These are phyloP conservation scores for Wickerhamiella galacta DNA, from an alignment of 805 yeast genomes.

Conservation along the genomic window DNA sequence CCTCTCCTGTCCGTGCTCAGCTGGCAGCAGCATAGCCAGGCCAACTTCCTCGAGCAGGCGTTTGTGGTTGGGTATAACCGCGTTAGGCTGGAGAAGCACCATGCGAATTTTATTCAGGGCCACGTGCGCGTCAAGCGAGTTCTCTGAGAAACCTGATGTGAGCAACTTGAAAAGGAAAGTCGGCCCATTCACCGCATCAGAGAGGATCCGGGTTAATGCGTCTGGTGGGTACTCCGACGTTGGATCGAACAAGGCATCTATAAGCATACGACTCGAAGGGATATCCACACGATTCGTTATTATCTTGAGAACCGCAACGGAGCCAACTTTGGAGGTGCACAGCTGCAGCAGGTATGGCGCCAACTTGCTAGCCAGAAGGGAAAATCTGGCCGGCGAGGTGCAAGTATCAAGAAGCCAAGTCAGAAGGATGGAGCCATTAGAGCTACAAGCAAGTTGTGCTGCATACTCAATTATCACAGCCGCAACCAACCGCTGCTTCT, in stretches of 20 bases:
- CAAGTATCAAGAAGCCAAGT: conserved; percentile 90
- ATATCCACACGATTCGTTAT: conserved; percentile 54
- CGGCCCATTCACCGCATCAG: conserved; percentile 54
- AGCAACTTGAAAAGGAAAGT: conserved; percentile 66
- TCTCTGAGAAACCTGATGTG: conserved; percentile 45
- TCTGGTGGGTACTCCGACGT: conserved; percentile 25
- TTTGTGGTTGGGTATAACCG: conserved; percentile 49
- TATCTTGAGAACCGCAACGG: conserved; percentile 59
- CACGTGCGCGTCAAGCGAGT: conserved; percentile 37
- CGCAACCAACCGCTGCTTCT: conserved; percentile 56
- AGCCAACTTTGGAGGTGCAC: conserved; percentile 71
- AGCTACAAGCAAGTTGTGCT: conserved; percentile 61
- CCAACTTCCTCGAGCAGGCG: conserved; percentile 89
- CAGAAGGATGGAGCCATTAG: conserved; percentile 74
- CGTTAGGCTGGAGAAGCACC: conserved; percentile 36
- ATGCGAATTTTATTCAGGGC: conserved; percentile 46
- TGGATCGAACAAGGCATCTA: conserved; percentile 41
- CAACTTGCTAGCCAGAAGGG: conserved; percentile 44
- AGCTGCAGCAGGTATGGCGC: conserved; percentile 44
- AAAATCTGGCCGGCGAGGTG: conserved; percentile 37
- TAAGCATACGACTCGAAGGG: conserved; percentile 40
- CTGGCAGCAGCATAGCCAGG: conserved; percentile 19
- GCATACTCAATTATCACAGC: conserved; percentile 64
- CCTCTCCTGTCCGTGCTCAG: too few relatives aligned
- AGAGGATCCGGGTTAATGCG: conserved; percentile 40